Conservation (phyloP, 192 early-diverging fungal genomes). For the Entophlyctis helioformis region DNA sequence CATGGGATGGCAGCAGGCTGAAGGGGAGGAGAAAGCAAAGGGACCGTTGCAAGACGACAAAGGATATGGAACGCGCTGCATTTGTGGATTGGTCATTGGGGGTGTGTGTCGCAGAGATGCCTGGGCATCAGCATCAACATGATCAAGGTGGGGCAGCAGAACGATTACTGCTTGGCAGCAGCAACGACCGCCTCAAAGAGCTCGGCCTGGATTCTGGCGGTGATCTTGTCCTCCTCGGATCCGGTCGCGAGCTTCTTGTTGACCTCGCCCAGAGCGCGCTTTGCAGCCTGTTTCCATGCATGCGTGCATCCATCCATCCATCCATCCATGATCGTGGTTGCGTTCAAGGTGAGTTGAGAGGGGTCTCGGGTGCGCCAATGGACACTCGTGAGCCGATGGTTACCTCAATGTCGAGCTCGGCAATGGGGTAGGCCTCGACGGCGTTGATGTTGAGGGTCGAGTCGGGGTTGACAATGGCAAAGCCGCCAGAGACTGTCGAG, state of each 20-base stretch:
- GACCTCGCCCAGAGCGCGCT: constrained; percentile 67
- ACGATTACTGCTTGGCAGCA: constrained; percentile 36
- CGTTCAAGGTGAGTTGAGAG: neutral
- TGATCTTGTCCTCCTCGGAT: constrained; percentile 67
- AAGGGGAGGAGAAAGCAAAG: too few relatives aligned
- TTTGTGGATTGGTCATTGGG: too few relatives aligned
- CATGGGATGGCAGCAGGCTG: too few relatives aligned
- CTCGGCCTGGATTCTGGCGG: constrained; percentile 77
- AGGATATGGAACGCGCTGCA: too few relatives aligned
- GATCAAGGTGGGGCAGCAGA: too few relatives aligned
- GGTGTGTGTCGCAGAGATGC: too few relatives aligned
- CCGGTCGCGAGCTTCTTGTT: constrained; percentile 48
- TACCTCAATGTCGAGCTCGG: constrained; percentile 76
- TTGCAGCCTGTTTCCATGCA: constrained; percentile 39
- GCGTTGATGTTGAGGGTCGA: constrained; percentile 95
- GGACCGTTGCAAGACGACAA: too few relatives aligned
- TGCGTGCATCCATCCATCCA: neutral
- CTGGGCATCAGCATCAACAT: too few relatives aligned
- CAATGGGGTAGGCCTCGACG: constrained; percentile 81
- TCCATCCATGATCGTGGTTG: neutral
- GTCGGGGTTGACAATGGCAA: constrained; percentile 93
- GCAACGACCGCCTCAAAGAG: constrained; percentile 75
- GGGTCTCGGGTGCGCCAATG: neutral
- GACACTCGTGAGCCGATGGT: neutral
- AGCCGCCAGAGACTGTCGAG: constrained; percentile 76